Base-by-base conservation (phyloP, 2,329 filamentous ascomycete species). In the Alternaria sp. region DNA sequence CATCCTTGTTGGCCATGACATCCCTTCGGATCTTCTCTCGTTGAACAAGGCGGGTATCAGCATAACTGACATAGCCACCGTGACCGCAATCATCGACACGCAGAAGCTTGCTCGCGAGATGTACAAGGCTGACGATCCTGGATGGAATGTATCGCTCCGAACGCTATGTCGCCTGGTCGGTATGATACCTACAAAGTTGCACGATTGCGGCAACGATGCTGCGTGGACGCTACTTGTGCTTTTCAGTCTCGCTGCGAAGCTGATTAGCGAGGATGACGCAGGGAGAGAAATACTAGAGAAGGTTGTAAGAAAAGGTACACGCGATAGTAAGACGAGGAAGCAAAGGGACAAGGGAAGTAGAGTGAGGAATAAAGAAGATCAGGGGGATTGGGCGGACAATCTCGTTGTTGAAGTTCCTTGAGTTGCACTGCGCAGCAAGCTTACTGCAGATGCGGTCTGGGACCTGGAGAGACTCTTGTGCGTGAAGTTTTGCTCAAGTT, bases 31-130 rank as follows among this genome's bases (percentile, higher is more conserved):
- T 36, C 32, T 36, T 36, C 32, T 36, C 32, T 36, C 32, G 32
- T n/a, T 36, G 15, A 36, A 36, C 32, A 36, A 36, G 32, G 32
- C 32, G 32, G 7, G 32, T 36, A 10, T 36, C 32, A 36, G 1
- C 32, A 36, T 36, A n/a, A 36, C 0, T 36, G 32, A 36, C 32
- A 36, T 36, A 36, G 32, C 32, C 32, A 36, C 32, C 44, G 15
- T 62, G 54, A 23, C 44, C 2, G 59, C 59, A 17, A 40, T 47
- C 28, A 45, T 63, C n/a, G 63, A 66, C 25, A 66, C 60, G 21
- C 63, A 63, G 45, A 54, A 52, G 46, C 28, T 63, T 47, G 55
- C 63, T 44, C 55, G 51, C 43, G 56, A 63, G 15, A 25, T 66
- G 23, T 62, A 56, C 40, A 59, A 59, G 59, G 10, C 54, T 23